Evolutionary conservation across 345 rosid genomes (phyloP).

Genomic region (Citrus cavaleriei): DNA sequence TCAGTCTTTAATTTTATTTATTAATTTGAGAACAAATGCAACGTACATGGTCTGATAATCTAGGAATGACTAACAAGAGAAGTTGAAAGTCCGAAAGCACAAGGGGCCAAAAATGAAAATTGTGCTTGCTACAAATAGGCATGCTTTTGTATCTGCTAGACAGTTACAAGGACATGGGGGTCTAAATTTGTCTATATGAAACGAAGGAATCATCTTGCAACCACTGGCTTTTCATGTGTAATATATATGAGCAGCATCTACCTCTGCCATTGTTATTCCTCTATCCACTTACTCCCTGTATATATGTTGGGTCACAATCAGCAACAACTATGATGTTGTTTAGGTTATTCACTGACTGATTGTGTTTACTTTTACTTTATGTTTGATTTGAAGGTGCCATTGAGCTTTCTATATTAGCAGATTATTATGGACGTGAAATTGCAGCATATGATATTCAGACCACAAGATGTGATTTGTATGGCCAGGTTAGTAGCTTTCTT

Average conservation of each 20-base stretch:
- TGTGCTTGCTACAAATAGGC: not conserved
- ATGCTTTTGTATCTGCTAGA: not conserved
- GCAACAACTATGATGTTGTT: not conserved
- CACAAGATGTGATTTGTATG: conserved; percentile 83
- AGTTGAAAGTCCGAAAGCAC: not conserved
- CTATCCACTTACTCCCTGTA: not conserved
- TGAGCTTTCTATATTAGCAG: conserved; percentile 89
- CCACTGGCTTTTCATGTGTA: not conserved
- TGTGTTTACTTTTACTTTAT: conserved; percentile 5
- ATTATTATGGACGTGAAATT: conserved; percentile 75
- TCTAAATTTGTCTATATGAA: not conserved
- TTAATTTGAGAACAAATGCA: not conserved
- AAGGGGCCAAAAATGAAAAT: not conserved
- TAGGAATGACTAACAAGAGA: not conserved
- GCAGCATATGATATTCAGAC: conserved; percentile 95
- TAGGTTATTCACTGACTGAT: not conserved
- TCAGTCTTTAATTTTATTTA: not conserved
- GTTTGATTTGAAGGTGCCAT: conserved; percentile 66
- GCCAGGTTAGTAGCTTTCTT: conserved; percentile 54
- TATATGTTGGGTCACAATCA: not conserved
- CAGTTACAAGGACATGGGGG: not conserved
- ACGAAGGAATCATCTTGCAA: not conserved
- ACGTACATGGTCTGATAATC: not conserved
- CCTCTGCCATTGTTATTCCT: not conserved
- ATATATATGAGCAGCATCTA: not conserved